Percentiles rank a stretch among this genome's conserved stretches.
These are phyloP conservation scores for Globisporangium middletonii DNA, from an alignment of 352 stramenopile genomes.

Conservation along the genomic window DNA sequence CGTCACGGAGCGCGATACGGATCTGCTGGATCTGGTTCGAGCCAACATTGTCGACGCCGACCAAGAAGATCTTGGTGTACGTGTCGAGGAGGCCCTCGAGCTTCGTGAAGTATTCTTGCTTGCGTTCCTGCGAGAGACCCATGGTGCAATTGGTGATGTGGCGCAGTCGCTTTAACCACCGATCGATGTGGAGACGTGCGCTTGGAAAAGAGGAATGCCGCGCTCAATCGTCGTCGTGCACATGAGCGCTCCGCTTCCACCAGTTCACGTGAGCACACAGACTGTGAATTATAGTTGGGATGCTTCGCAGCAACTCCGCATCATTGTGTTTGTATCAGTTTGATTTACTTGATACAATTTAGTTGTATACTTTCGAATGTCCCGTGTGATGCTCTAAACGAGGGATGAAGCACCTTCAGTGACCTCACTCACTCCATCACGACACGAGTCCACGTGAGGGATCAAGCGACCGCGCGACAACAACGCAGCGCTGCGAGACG, in stretches of 20 bases:
- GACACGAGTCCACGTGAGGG: background rate
- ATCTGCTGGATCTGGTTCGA: constrained; percentile 99
- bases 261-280: constrained; percentile 9
- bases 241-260: constrained; percentile 27
- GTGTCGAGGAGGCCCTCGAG: constrained; percentile 94
- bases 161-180: constrained; percentile 88
- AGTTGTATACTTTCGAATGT: background rate
- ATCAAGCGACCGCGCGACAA: background rate
- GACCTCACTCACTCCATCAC: background rate
- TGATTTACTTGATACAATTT: no score
- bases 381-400: background rate
- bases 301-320: constrained; percentile 13
- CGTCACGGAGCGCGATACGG: constrained; percentile 92
- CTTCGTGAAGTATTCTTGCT: constrained; percentile 97
- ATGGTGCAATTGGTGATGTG: constrained; percentile 54
- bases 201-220: constrained; percentile 51
- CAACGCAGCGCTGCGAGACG: no score
- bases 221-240: no score
- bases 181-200: constrained; percentile 68
- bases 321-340: constrained; percentile 6
- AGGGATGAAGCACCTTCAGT: background rate
- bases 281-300: constrained; percentile 1
- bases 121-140: constrained; percentile 96
- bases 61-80: constrained; percentile 98
- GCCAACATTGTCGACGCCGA: constrained; percentile 99